Conservation (phyloP, 371 early-diverging fungal species). For the Mucor indicus region DNA sequence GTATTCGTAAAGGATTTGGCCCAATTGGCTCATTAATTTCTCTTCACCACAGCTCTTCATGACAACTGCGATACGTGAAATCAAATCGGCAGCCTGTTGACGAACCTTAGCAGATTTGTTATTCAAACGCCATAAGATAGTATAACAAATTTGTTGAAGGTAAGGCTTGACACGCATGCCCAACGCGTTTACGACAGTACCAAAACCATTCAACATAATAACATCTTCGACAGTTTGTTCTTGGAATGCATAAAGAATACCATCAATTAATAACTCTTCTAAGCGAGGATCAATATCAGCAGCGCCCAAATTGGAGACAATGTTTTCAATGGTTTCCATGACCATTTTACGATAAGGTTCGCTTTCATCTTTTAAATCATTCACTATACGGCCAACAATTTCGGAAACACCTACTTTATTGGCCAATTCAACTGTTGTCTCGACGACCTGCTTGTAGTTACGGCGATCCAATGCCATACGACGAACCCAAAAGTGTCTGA, state of each 20-base stretch:
- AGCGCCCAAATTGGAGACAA: conserved; percentile 77
- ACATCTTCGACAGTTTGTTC: conserved; percentile 91
- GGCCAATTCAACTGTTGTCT: conserved; percentile 93
- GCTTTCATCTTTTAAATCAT: conserved; percentile 92
- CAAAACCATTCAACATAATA: conserved; percentile 93
- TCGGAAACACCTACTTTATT: conserved; percentile 91
- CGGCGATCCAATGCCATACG: conserved; percentile 95
- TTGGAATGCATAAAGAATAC: conserved; percentile 95
- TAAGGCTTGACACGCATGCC: conserved; percentile 90
- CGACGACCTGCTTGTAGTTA: conserved; percentile 89
- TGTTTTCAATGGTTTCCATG: conserved; percentile 92
- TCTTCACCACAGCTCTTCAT: conserved; percentile 95
- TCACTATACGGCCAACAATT: conserved; percentile 81
- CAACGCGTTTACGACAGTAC: conserved; percentile 89
- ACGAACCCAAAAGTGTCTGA: conserved; percentile 96
- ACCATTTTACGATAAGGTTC: conserved; percentile 96
- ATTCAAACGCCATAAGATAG: conserved; percentile 94
- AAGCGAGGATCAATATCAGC: conserved; percentile 89
- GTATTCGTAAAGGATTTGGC: conserved; percentile 92
- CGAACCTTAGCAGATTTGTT: conserved; percentile 95
- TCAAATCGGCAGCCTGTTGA: conserved; percentile 96
- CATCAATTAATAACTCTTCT: conserved; percentile 93
- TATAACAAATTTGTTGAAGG: conserved; percentile 88
- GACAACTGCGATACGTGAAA: conserved; percentile 90
- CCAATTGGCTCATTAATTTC: conserved; percentile 88